phyloP scores from a whole-genome alignment of 352 stramenopile species.

The Globisporangium lucens region DNA sequence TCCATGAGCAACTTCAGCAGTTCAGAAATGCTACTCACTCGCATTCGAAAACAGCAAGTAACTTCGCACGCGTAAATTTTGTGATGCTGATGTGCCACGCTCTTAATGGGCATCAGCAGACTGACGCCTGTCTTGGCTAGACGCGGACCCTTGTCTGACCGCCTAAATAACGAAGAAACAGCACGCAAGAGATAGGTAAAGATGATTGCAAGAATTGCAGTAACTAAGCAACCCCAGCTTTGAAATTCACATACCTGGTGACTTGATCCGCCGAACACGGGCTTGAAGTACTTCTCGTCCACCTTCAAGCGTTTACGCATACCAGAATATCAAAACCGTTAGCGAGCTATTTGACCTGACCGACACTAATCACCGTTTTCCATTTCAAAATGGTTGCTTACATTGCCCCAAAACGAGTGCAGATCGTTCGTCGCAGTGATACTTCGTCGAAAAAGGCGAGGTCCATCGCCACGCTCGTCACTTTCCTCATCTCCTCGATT shows the following conservation, averaged over 20 bases:
- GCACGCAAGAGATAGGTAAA: background rate
- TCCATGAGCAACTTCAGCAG: background rate
- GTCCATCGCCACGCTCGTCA: slow-evolving; percentile 14
- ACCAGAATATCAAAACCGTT: background rate
- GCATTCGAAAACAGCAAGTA: background rate
- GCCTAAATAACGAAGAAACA: background rate
- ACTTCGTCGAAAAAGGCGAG: slow-evolving; percentile 23
- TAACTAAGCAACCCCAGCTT: background rate
- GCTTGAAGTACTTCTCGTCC: slow-evolving; percentile 68
- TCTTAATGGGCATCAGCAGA: slow-evolving; percentile 6
- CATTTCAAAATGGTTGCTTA: slow-evolving; percentile 17
- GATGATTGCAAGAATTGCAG: background rate
- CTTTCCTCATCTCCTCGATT: slow-evolving; percentile 24
- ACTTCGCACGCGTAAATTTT: background rate
- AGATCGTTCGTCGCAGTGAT: slow-evolving; percentile 28
- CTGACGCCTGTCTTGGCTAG: slow-evolving; percentile 4
- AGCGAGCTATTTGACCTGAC: background rate
- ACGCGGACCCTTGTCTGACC: background rate
- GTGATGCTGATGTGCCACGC: background rate
- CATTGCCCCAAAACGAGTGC: slow-evolving; percentile 67
- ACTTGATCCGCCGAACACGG: slow-evolving; percentile 51
- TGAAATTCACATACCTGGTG: slow-evolving; percentile 18
- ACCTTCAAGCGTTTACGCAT: slow-evolving; percentile 25
- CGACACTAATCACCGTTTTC: background rate
- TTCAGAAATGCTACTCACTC: background rate